Base-by-base conservation (phyloP, 2,329 filamentous ascomycete species). In the Corynespora cassiicola region DNA sequence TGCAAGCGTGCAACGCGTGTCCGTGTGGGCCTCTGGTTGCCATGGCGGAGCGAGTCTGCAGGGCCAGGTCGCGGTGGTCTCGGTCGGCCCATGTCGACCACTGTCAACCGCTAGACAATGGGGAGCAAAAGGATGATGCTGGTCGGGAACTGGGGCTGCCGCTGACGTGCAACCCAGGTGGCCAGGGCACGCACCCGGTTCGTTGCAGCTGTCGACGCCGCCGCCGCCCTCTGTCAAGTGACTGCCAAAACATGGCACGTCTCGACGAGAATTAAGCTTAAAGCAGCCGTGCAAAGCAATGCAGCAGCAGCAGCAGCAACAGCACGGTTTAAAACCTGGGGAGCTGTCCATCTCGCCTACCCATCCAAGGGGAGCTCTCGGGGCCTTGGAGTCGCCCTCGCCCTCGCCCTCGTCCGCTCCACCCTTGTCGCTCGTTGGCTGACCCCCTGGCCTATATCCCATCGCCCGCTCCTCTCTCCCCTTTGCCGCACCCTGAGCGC, bases 161-260 rank as follows among this genome's bases (percentile, higher is more conserved):
- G 45, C 38, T 31, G 23, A 35, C 31, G 38, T 30, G 24, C 33
- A 19, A 41, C 50, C 26, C 20, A 23, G 33, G 22, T 24, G 17
- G 39, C 19, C 40, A 28, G 32, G 38, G 37, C 48, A 50, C 49
- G 45, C 33, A 31, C 50, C 43, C 39, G 34, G 52, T 56, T 54
- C 52, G 55, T 58, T 51, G 57, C 53, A 57, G 45, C 27, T 31
- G 22, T 47, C 50, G 32, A 36, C 44, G 36, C 34, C 36, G 31
- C 36, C 43, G 39, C 43, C 45, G 39, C 39, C 23, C 36, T 26
- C 33, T 45, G 22, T 40, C 39, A 43, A 42, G 35, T 22, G 34
- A 45, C 43, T 30, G 27, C 32, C 50, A 28, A 54, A 49, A 54
- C 50, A 39, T 45, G 35, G 25, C 39, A 36, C 45, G 52, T 50